Base-by-base conservation (phyloP, 2,329 filamentous ascomycete species). In the Sporothrix sp. region DNA sequence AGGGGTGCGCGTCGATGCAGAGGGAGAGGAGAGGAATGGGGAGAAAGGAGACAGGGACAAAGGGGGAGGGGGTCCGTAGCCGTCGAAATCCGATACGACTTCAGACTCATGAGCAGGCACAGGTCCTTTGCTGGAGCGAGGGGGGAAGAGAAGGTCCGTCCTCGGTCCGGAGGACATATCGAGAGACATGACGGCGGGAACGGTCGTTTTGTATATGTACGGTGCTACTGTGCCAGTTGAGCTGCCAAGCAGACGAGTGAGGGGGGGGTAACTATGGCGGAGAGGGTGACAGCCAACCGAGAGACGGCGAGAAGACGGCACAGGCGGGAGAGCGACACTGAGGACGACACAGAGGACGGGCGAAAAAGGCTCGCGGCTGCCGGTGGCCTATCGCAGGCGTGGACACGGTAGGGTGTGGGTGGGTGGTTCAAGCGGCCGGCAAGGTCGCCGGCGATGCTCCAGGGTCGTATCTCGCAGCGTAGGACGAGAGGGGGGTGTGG, bases 101-200 rank as follows among this genome's bases (percentile, higher is more conserved):
- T n/a, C n/a, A n/a, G n/a, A n/a, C n/a, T n/a, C n/a, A n/a, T n/a
- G n/a, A n/a, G n/a, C n/a, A n/a, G n/a, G n/a, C n/a, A n/a, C n/a
- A n/a, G n/a, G n/a, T n/a, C n/a, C n/a, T 28, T 28, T 28, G 25
- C 25, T 28, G 25, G 5, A 6, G 25, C 21, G 50, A 18, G 39
- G 20, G 23, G 27, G 45, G 25, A 45, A 35, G 21, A 51, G 49
- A 39, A 28, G 54, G 43, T 53, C 50, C 36, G 48, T 45, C 37
- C 45, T 38, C 43, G n/a, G 25, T 13, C 33, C 25, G 30, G 38
- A 43, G 47, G 48, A 51, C 27, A 43, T 40, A 30, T 54, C 50
- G 14, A 52, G 39, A 45, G 52, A 52, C 54, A 56, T 56, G 54
- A 56, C 50, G 52, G 43, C 36, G 32, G 7, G 27, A 25, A 25